Conservation (phyloP, 805 yeast species). For the Yamadazyma phyllophila region DNA sequence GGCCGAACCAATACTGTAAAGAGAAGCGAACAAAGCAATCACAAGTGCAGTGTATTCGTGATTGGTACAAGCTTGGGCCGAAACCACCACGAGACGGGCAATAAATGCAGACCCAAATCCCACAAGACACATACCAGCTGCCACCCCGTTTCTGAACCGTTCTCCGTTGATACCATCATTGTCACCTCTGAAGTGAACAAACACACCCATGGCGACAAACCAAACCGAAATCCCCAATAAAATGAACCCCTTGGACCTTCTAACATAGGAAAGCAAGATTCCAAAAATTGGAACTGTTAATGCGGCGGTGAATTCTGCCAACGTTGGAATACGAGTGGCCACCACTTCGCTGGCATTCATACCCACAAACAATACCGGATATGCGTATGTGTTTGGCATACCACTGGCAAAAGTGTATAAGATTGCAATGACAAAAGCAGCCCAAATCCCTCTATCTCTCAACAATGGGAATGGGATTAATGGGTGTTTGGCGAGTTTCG, state of each 20-base stretch:
- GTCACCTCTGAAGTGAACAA: conserved; percentile 53
- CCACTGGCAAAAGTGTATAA: conserved; percentile 60
- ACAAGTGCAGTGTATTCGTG: conserved; percentile 66
- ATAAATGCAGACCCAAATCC: conserved; percentile 77
- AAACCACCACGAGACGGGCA: conserved; percentile 60
- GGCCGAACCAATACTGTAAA: conserved; percentile 62
- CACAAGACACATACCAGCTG: conserved; percentile 60
- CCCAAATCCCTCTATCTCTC: conserved; percentile 70
- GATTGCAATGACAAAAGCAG: conserved; percentile 58
- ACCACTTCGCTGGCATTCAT: conserved; percentile 56
- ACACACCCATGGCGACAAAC: conserved; percentile 60
- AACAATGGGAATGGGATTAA: conserved; percentile 60
- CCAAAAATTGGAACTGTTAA: conserved; percentile 61
- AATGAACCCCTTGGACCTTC: conserved; percentile 59
- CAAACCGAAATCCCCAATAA: conserved; percentile 57
- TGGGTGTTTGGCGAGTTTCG: conserved; percentile 56
- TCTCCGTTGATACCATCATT: conserved; percentile 24
- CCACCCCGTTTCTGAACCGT: conserved; percentile 43
- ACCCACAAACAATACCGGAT: conserved; percentile 64
- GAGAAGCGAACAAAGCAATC: conserved; percentile 54
- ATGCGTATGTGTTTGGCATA: conserved; percentile 68
- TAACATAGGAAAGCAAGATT: conserved; percentile 46
- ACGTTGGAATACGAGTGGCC: conserved; percentile 61
- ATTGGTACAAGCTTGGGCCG: conserved; percentile 54
- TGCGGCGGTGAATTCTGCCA: conserved; percentile 65